Percentiles rank a stretch among this genome's conserved stretches.
These are phyloP conservation scores for Lablab purpureus DNA, from an alignment of 306 rosid genomes.

Conservation along the genomic window DNA sequence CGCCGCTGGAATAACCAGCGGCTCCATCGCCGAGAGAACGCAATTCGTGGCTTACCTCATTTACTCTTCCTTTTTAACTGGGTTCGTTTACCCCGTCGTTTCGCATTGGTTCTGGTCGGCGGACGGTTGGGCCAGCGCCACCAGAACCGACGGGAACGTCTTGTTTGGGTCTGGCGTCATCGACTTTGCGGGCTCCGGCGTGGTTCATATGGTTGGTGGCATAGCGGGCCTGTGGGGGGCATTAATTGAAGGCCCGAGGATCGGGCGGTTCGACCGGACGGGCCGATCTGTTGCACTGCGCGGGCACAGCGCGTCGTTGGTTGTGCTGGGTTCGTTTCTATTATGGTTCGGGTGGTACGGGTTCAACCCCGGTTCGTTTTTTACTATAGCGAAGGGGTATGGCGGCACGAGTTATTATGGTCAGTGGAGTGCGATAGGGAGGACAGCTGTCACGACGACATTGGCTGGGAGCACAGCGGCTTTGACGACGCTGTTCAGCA, in stretches of 20 bases:
- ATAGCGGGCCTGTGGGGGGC: conserved; percentile 88
- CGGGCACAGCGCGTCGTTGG: conserved; percentile 74
- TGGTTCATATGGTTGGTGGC: conserved; percentile 89
- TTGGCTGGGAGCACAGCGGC: conserved; percentile 80
- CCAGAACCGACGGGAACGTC: neutral
- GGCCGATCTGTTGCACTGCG: conserved; percentile 73
- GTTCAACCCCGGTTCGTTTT: conserved; percentile 81
- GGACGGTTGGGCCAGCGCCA: conserved; percentile 79
- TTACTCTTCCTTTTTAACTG: conserved; percentile 77
- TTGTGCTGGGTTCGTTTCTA: conserved; percentile 73
- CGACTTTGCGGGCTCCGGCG: conserved; percentile 78
- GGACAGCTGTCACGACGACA: conserved; percentile 87
- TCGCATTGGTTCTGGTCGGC: conserved; percentile 87
- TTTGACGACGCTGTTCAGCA: conserved; percentile 69
- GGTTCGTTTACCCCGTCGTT: conserved; percentile 75
- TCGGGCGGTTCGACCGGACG: conserved; percentile 68
- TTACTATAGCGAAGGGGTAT: conserved; percentile 59
- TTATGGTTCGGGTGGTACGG: conserved; percentile 96
- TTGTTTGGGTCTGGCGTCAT: conserved; percentile 67
- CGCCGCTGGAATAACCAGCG: conserved; percentile 80
- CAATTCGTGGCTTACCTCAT: conserved; percentile 83
- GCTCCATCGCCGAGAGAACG: conserved; percentile 86
- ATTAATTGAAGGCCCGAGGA: conserved; percentile 77
- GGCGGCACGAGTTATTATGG: conserved; percentile 44
- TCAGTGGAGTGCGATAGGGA: conserved; percentile 85